Conservation (phyloP, 2,329 filamentous ascomycete species). For the Alternaria tenuissima region DNA sequence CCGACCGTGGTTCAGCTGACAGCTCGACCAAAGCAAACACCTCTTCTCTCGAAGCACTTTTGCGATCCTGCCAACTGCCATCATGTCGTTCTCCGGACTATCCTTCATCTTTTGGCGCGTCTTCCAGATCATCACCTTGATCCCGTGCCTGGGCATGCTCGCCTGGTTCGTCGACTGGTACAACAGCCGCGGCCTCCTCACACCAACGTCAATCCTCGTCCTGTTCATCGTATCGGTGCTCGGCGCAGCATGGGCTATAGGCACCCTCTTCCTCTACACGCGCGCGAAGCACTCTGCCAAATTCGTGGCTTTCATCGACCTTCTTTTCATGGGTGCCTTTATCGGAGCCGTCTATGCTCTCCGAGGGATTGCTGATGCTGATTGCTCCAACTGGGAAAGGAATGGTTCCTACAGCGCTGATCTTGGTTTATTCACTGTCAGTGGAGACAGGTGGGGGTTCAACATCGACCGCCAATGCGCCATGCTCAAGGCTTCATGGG, state of each 20-base stretch:
- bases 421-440: slow-evolving; percentile 69
- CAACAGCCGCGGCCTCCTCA: slow-evolving; percentile 64
- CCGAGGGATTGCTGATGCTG: slow-evolving; percentile 64
- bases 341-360: slow-evolving; percentile 68
- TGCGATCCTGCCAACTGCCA: slow-evolving; percentile 21
- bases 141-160: slow-evolving; percentile 69
- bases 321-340: slow-evolving; percentile 69
- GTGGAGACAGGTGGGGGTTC: slow-evolving; percentile 59
- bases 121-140: slow-evolving; percentile 68
- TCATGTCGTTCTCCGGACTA: slow-evolving; percentile 61
- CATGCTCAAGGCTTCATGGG: slow-evolving; percentile 92
- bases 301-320: slow-evolving; percentile 69
- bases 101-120: slow-evolving; percentile 70
- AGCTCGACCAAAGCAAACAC: slow-evolving; percentile 17
- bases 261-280: slow-evolving; percentile 67
- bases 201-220: slow-evolving; percentile 67
- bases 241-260: slow-evolving; percentile 67
- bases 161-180: slow-evolving; percentile 69
- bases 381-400: slow-evolving; percentile 70
- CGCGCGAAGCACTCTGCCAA: slow-evolving; percentile 65
- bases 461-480: slow-evolving; percentile 78
- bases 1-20: slow-evolving; percentile 16
- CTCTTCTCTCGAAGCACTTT: slow-evolving; percentile 7
- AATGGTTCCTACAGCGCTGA: slow-evolving; percentile 62
- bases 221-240: slow-evolving; percentile 72